Conservation (phyloP, 208 protist genomes). For the Trypanosoma rangeli region DNA sequence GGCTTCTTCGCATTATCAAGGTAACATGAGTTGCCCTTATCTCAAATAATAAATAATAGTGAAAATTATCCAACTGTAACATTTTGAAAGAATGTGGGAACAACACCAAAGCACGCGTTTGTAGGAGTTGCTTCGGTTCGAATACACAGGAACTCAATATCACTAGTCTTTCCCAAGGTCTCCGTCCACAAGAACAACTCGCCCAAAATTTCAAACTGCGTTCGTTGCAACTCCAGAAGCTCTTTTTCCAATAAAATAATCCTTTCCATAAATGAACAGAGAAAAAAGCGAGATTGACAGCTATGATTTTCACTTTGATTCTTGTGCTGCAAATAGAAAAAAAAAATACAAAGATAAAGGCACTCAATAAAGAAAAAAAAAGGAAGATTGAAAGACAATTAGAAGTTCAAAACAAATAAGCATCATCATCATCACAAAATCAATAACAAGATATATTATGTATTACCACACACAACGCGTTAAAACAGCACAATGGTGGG, state of each 20-base stretch:
- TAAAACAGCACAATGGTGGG: slow-evolving; percentile 1
- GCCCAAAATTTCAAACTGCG: slow-evolving; percentile 67
- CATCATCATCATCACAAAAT: slow-evolving; percentile 6
- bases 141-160: slow-evolving; percentile 91
- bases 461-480: no score
- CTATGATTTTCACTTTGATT: slow-evolving; percentile 32
- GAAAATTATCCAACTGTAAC: slow-evolving; percentile 94
- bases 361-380: no score
- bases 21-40: slow-evolving; percentile 93
- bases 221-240: slow-evolving; percentile 75
- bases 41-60: slow-evolving; percentile 13
- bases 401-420: slow-evolving; percentile 4
- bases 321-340: no score
- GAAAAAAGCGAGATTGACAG: slow-evolving; percentile 48
- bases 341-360: neutral
- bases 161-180: slow-evolving; percentile 78
- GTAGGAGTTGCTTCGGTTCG: slow-evolving; percentile 91
- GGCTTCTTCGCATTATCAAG: slow-evolving; percentile 62
- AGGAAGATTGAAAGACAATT: neutral
- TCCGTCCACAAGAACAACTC: slow-evolving; percentile 63
- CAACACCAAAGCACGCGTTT: slow-evolving; percentile 65
- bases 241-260: slow-evolving; percentile 77
- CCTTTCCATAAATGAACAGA: slow-evolving; percentile 86
- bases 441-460: no score
- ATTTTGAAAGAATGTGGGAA: slow-evolving; percentile 82